Evolutionary conservation across 495 filamentous ascomycete species (phyloP).

Genomic region (Neurospora pannonica): DNA sequence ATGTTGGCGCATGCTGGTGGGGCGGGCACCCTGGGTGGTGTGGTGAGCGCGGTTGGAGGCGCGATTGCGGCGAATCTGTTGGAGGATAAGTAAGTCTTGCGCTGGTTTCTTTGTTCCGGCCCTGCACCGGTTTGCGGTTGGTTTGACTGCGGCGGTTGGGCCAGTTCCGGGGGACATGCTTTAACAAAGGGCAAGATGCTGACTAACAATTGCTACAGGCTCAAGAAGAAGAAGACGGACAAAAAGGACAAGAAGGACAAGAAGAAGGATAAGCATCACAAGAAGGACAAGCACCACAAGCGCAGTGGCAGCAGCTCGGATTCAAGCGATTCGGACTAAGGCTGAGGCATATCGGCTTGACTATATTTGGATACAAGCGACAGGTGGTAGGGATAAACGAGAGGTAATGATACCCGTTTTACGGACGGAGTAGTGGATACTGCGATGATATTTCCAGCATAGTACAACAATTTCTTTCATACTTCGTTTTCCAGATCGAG

Average conservation of each 20-base stretch:
- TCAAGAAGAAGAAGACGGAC: not conserved
- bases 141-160: not conserved
- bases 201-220: not conserved
- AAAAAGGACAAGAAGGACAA: not conserved
- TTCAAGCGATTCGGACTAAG: not conserved
- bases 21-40: not conserved
- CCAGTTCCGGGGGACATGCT: too few species aligned
- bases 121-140: not conserved
- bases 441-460: not conserved
- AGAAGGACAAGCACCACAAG: not conserved
- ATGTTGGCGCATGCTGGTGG: not conserved
- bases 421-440: not conserved
- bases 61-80: not conserved
- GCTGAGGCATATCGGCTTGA: not conserved
- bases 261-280: not conserved
- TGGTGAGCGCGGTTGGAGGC: not conserved
- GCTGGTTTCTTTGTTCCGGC: not conserved
- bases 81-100: not conserved
- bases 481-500: not conserved
- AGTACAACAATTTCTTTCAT: not conserved
- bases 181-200: not conserved
- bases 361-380: not conserved
- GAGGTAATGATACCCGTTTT: not conserved
- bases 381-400: not conserved
- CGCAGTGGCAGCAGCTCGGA: not conserved